Base-by-base conservation (phyloP, 176 grass and related monocot species). In the Pontederia paniculata region DNA sequence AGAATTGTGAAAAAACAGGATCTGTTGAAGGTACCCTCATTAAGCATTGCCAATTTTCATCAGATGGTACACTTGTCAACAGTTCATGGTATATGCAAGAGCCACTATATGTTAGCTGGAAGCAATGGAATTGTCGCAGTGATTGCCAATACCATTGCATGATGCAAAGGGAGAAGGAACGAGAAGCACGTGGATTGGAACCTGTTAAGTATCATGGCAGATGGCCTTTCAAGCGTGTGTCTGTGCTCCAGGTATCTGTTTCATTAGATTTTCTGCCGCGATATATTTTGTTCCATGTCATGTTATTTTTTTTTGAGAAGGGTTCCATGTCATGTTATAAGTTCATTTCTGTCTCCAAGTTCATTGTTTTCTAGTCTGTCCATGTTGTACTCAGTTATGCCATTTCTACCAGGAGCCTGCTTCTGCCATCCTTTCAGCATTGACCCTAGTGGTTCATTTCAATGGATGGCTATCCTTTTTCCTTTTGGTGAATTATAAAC, bases 401-500 rank as follows among this genome's bases (percentile, higher is more conserved):
- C 45, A 50, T 73, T 66, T 56, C 8, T 63, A 25, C 2, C 83
- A 97, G 83, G 94, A 84, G 70, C 93, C 87, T 60, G 20, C 91
- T 16, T 91, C 93, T 41, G 87, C 83, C 23, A 73, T 76, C 62
- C 69, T 98, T 13, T 88, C 93, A 51, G 87, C 93, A 43, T 71
- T 98, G 13, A 84, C 75, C 67, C 93, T 98, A 22, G 60, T 91
- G 2, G 49, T 93, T 44, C 86, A 98, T 18, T 93, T 98, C 37
- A 80, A 88, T 64, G 94, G 94, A 41, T 98, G 94, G 87, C 44
- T 98, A 21, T 93, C 94, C 0, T 98, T 98, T 82, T 75, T 98
- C 41, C 94, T 88, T 13, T 50, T 84, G 66, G 74, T 90, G 52
- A 76, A 78, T 19, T 98, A 98, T 49, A 98, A 85, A 62, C 74